Percentiles rank a stretch among this genome's conserved stretches.
phyloP scores from a whole-genome alignment of 2,329 filamentous ascomycete species.

The Cordyceps pruinosa region DNA sequence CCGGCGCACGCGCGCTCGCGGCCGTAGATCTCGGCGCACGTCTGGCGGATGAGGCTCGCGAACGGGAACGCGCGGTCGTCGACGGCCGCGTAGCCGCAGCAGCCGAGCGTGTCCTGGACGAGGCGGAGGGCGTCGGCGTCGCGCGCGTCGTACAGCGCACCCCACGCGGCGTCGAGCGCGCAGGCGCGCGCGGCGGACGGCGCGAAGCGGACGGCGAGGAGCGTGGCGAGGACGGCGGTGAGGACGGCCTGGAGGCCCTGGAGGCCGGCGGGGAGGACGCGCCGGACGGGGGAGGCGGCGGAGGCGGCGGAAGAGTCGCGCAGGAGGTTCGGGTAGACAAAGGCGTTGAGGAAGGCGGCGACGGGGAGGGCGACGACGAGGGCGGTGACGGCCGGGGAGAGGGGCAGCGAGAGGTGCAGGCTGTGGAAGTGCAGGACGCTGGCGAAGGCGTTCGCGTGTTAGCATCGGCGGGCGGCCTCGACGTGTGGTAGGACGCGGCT shows the following conservation, averaged over 20 bases:
- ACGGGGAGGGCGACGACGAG: constrained; percentile 35
- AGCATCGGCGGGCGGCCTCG: background rate
- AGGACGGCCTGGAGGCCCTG: constrained; percentile 38
- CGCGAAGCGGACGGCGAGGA: constrained; percentile 30
- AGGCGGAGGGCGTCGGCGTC: constrained; percentile 42
- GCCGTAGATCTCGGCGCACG: constrained; percentile 41
- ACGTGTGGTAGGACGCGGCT: background rate
- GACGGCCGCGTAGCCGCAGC: constrained; percentile 56
- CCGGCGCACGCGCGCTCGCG: constrained; percentile 41
- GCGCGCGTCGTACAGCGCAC: constrained; percentile 42
- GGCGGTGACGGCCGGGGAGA: constrained; percentile 30
- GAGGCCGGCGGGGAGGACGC: constrained; percentile 27
- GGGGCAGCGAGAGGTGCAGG: constrained; percentile 33
- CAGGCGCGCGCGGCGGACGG: constrained; percentile 38
- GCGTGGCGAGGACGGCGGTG: constrained; percentile 37
- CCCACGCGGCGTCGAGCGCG: constrained; percentile 50
- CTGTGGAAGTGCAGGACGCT: constrained; percentile 35
- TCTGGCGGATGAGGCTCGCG: constrained; percentile 19
- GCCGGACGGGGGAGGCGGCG: constrained; percentile 6
- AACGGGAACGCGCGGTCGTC: constrained; percentile 60
- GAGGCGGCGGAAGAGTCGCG: constrained; percentile 14
- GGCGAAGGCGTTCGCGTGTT: background rate
- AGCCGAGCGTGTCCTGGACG: constrained; percentile 60
- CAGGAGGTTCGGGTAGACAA: constrained; percentile 28
- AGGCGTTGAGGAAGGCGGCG: constrained; percentile 30